These are phyloP conservation scores for Vitis amurensis DNA, from an alignment of 164 flowering plant species.

Conservation along the genomic window DNA sequence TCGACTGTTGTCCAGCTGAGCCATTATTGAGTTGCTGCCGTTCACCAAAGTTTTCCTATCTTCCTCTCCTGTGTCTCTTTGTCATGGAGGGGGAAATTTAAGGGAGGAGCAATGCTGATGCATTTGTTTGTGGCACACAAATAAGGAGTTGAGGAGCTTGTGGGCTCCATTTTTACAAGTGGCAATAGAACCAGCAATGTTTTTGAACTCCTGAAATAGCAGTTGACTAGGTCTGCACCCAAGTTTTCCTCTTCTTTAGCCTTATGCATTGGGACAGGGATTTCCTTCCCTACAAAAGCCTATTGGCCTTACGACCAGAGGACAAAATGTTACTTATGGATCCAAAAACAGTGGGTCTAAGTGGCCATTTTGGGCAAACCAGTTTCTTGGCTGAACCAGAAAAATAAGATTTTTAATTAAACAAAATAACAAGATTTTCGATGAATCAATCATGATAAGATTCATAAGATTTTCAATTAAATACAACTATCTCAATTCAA, in stretches of 20 bases:
- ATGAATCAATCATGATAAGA: too few relatives aligned
- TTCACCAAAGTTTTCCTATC: neutral
- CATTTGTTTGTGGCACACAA: slow-evolving; percentile 8
- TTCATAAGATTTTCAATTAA: too few relatives aligned
- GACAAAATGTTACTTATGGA: too few relatives aligned
- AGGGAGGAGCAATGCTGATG: slow-evolving; percentile 8
- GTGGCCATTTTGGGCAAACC: too few relatives aligned
- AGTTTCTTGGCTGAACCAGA: too few relatives aligned
- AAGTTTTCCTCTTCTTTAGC: slow-evolving; percentile 13
- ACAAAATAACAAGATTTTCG: too few relatives aligned
- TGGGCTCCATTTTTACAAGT: slow-evolving; percentile 14
- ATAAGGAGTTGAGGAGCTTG: neutral
- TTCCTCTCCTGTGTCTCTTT: neutral
- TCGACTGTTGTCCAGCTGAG: slow-evolving; percentile 21
- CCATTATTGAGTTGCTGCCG: slow-evolving; percentile 16
- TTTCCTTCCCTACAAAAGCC: too few relatives aligned
- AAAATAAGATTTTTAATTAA: too few relatives aligned
- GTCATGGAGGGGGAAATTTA: slow-evolving; percentile 7
- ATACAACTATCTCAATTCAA: too few relatives aligned
- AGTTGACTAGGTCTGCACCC: slow-evolving; percentile 11
- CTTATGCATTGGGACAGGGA: slow-evolving; percentile 3
- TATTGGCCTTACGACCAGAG: too few relatives aligned
- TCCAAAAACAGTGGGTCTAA: too few relatives aligned
- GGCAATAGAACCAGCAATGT: neutral
- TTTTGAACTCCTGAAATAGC: slow-evolving; percentile 3